Evolutionary conservation across 225 moss, liverwort and hornwort species (phyloP).

Genomic region (Marchantia polymorpha): DNA sequence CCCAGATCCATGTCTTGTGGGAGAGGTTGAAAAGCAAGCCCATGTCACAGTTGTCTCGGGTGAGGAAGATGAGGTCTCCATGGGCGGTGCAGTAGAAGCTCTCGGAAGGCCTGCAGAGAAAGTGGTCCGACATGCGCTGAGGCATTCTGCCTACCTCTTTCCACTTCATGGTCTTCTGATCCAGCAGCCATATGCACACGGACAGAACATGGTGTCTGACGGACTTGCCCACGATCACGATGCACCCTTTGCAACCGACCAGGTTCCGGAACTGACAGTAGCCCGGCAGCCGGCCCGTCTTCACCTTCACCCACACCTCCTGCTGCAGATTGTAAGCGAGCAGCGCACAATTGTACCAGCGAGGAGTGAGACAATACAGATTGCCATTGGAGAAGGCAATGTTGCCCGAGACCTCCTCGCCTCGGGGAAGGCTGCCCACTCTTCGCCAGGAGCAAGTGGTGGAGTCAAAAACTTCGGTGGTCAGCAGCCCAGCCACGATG

Average conservation of each 20-base stretch:
- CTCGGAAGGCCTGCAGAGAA: conserved; percentile 56
- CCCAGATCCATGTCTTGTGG: conserved; percentile 59
- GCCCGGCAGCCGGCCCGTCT: conserved; percentile 59
- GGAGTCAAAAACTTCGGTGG: conserved; percentile 58
- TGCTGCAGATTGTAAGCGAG: conserved; percentile 52
- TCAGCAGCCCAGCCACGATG: conserved; percentile 47
- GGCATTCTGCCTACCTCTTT: conserved; percentile 59
- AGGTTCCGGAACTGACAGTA: conserved; percentile 61
- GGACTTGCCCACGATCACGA: conserved; percentile 63
- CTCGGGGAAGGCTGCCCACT: conserved; percentile 51
- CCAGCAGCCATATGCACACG: conserved; percentile 57
- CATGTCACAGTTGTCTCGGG: conserved; percentile 55
- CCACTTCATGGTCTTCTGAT: conserved; percentile 59
- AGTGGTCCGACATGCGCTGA: conserved; percentile 53
- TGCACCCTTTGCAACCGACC: conserved; percentile 50
- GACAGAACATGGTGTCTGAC: conserved; percentile 56
- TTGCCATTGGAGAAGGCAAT: conserved; percentile 51
- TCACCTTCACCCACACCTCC: conserved; percentile 55
- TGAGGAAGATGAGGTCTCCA: conserved; percentile 56
- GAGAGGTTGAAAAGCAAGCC: conserved; percentile 51
- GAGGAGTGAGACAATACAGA: conserved; percentile 54
- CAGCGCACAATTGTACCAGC: conserved; percentile 60
- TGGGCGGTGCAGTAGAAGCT: conserved; percentile 62
- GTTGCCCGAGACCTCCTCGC: conserved; percentile 58
- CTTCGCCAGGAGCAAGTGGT: conserved; percentile 41